phyloP scores from a whole-genome alignment of 768 basidiomycete species.

The Boletellus ananas region DNA sequence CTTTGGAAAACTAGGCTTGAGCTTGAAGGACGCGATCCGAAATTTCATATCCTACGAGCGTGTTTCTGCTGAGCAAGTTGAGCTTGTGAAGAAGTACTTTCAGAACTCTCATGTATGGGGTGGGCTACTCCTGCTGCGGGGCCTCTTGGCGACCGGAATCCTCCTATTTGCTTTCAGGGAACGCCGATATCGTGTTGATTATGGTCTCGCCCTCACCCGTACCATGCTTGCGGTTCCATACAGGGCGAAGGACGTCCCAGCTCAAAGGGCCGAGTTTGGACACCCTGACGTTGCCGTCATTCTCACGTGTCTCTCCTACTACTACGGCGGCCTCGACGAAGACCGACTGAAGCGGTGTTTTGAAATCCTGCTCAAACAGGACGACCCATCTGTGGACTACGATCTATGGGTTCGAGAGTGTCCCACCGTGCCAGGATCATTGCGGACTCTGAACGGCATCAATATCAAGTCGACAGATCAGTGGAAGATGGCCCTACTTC shows the following conservation, averaged over 20 bases:
- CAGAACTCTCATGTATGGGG: conserved; percentile 3
- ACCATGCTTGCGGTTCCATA: conserved; percentile 27
- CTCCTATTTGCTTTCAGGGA: conserved; percentile 19
- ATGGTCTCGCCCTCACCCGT: conserved; percentile 9
- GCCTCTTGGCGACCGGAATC: conserved; percentile 21
- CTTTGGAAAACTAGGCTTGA: neutral
- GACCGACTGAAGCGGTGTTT: conserved; percentile 16
- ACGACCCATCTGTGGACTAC: conserved; percentile 22
- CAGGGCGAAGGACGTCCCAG: conserved; percentile 26
- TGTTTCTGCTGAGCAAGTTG: neutral
- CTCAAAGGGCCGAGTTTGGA: conserved; percentile 25
- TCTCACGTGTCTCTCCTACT: conserved; percentile 14
- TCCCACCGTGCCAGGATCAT: conserved; percentile 9
- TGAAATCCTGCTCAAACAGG: conserved; percentile 12
- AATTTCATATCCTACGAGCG: conserved; percentile 9
- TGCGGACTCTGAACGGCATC: conserved; percentile 13
- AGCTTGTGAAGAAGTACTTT: neutral
- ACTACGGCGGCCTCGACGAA: conserved; percentile 21
- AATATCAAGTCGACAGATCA: conserved; percentile 23
- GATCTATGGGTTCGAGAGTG: conserved; percentile 16
- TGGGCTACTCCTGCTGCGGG: conserved; percentile 20
- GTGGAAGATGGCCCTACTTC: conserved; percentile 2
- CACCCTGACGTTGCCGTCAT: conserved; percentile 25
- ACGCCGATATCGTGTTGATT: conserved; percentile 26
- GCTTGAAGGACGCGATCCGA: neutral